A percentile compares a stretch with the other conserved stretches of the same genome.
These are phyloP conservation scores for Spirogloea muscicola DNA, from an alignment of 139 green algal species.

Conservation along the genomic window DNA sequence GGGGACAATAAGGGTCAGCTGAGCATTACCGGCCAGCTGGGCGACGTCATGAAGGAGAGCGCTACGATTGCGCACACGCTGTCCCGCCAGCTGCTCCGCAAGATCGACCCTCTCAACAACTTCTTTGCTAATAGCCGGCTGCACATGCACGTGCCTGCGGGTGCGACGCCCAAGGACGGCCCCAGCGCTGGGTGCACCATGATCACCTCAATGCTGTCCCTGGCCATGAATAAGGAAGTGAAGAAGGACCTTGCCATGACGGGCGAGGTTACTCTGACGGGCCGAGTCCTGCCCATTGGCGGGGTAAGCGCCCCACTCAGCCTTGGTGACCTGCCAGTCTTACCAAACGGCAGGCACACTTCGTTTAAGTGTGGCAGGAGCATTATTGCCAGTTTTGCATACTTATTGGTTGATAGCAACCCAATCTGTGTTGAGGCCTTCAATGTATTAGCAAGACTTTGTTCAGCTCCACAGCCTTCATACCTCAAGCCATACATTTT, in stretches of 20 bases:
- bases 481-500: too few relatives aligned
- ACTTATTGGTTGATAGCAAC: too few relatives aligned
- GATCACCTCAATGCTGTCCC: conserved; percentile 84
- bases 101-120: not conserved
- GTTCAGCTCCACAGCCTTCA: too few relatives aligned
- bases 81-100: conserved; percentile 62
- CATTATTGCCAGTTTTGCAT: too few relatives aligned
- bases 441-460: too few relatives aligned
- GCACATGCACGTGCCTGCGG: conserved; percentile 91
- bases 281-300: conserved; percentile 75
- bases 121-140: conserved; percentile 66
- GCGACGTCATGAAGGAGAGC: conserved; percentile 94
- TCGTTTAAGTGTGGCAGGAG: too few relatives aligned
- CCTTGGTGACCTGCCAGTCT: too few relatives aligned
- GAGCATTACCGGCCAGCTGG: conserved; percentile 74
- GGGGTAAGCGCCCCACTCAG: conserved; percentile 18
- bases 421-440: too few relatives aligned
- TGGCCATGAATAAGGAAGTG: conserved; percentile 75
- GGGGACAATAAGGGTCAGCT: conserved; percentile 45
- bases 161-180: conserved; percentile 91
- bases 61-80: conserved; percentile 88
- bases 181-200: conserved; percentile 85
- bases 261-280: conserved; percentile 91
- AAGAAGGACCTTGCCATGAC: conserved; percentile 81
- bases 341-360: too few relatives aligned